Evolutionary conservation across 495 filamentous ascomycete species (phyloP).

Genomic region (Pyronema omphalodes): DNA sequence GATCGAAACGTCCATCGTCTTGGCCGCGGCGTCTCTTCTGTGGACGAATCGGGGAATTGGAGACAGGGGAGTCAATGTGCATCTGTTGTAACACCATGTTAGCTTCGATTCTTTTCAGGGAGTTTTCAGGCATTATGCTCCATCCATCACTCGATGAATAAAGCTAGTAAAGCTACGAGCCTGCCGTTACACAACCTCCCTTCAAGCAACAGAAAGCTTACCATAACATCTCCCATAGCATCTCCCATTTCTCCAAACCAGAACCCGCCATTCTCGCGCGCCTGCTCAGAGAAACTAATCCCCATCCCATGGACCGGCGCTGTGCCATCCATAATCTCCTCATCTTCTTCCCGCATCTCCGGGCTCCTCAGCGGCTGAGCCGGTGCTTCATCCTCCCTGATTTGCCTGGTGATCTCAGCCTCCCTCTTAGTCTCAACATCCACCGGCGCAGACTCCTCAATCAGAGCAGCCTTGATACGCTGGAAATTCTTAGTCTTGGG

Average conservation of each 20-base stretch:
- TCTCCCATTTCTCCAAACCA: constrained; percentile 16
- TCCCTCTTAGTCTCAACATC: constrained; percentile 81
- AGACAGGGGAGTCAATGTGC: constrained; percentile 16
- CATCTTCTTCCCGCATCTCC: constrained; percentile 9
- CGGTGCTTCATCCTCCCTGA: constrained; percentile 41
- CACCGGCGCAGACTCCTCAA: constrained; percentile 70
- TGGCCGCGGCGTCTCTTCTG: constrained; percentile 18
- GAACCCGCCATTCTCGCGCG: constrained; percentile 21
- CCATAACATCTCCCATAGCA: constrained; percentile 22
- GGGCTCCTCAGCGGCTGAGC: not conserved
- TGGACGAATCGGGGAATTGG: constrained; percentile 13
- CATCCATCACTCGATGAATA: not conserved
- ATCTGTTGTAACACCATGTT: constrained; percentile 8
- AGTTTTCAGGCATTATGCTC: not conserved
- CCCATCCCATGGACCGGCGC: constrained; percentile 10
- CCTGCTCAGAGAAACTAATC: constrained; percentile 21
- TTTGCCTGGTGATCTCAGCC: constrained; percentile 85
- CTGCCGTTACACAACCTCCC: constrained; percentile 11
- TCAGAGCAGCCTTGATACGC: constrained; percentile 70
- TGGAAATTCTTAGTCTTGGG: constrained; percentile 93
- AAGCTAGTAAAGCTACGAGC: constrained; percentile 22
- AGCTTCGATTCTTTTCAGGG: not conserved
- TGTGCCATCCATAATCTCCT: constrained; percentile 19
- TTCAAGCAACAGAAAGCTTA: constrained; percentile 9
- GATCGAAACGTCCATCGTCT: constrained; percentile 73